These are phyloP conservation scores for Nitzschia inconspicua DNA, from an alignment of 108 stramenopile species.

Conservation along the genomic window DNA sequence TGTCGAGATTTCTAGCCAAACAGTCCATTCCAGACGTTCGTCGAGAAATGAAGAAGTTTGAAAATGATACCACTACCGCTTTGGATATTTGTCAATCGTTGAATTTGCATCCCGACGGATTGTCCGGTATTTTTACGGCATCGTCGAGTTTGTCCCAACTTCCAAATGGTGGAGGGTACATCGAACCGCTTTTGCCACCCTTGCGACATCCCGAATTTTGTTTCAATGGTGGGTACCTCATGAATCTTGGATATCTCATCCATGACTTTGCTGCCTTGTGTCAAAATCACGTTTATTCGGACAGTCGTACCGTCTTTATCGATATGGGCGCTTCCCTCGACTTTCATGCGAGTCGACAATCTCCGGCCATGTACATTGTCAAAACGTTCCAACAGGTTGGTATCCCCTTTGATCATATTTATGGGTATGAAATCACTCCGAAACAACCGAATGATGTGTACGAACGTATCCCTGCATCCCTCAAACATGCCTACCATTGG, in stretches of 20 bases:
- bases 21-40: too few relatives aligned
- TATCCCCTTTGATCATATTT: conserved; percentile 61
- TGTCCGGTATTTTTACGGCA: background rate
- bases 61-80: too few relatives aligned
- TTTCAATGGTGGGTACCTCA: background rate
- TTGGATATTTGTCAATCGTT: conserved; percentile 17
- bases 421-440: conserved; percentile 8
- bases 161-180: conserved; percentile 6
- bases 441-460: background rate
- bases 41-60: too few relatives aligned
- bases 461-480: background rate
- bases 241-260: conserved; percentile 49
- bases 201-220: conserved; percentile 41
- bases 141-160: background rate
- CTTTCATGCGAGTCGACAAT: conserved; percentile 26
- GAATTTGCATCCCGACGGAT: conserved; percentile 19
- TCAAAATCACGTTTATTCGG: conserved; percentile 27
- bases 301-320: conserved; percentile 40
- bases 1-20: too few relatives aligned
- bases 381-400: conserved; percentile 44
- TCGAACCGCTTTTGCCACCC: conserved; percentile 41
- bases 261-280: conserved; percentile 75
- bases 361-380: conserved; percentile 18
- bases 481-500: conserved; percentile 45
- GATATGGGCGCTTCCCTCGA: conserved; percentile 63